These are phyloP conservation scores for Stagonosporopsis vannaccii DNA, from an alignment of 2,329 filamentous ascomycete species.

Conservation along the genomic window DNA sequence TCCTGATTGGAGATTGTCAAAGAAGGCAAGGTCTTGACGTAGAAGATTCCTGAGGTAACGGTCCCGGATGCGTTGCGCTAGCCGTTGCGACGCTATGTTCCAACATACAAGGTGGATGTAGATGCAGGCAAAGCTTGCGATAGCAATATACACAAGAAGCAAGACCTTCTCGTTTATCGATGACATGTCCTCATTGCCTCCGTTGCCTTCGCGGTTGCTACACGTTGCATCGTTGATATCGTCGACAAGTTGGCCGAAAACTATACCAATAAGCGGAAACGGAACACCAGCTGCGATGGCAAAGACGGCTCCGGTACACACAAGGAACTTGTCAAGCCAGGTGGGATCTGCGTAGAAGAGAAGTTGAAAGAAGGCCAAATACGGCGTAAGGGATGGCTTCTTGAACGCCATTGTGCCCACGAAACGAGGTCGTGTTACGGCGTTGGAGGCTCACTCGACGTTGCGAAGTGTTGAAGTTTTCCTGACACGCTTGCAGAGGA, in stretches of 20 bases:
- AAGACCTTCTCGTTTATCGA: conserved; percentile 67
- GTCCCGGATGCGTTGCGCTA: conserved; percentile 69
- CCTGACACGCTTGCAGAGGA: conserved; percentile 25
- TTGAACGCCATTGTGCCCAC: conserved; percentile 37
- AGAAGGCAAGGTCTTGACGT: conserved; percentile 68
- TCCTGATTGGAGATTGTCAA: conserved; percentile 68
- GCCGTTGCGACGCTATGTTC: conserved; percentile 68
- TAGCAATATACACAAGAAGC: conserved; percentile 67
- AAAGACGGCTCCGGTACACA: conserved; percentile 50
- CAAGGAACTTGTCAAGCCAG: conserved; percentile 48
- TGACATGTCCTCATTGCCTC: conserved; percentile 39
- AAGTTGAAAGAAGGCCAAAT: conserved; percentile 44
- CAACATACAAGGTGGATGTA: conserved; percentile 71
- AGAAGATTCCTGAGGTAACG: conserved; percentile 66
- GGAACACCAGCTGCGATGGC: conserved; percentile 67
- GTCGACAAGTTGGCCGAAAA: conserved; percentile 70
- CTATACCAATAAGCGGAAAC: conserved; percentile 68
- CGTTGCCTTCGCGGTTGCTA: conserved; percentile 35
- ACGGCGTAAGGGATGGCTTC: conserved; percentile 35
- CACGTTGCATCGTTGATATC: conserved; percentile 67
- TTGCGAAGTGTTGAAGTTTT: conserved; percentile 30
- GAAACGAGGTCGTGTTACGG: conserved; percentile 19
- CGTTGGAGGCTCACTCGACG: conserved; percentile 22
- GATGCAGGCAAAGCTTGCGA: conserved; percentile 68
- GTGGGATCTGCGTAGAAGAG: conserved; percentile 48